Conservation (phyloP, 306 rosid genomes). For the Cicer cuneatum region DNA sequence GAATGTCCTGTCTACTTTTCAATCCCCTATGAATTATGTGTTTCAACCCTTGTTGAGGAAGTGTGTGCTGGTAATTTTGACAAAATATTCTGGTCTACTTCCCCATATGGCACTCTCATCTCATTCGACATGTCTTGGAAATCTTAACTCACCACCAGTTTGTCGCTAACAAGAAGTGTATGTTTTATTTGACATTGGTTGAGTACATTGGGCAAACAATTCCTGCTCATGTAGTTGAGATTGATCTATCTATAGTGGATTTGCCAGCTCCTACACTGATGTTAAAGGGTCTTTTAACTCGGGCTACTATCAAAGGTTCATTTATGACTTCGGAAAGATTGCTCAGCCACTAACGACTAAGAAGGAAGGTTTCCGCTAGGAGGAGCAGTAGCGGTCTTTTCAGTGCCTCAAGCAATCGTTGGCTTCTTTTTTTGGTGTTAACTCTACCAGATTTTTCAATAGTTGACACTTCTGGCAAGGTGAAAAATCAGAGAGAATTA, state of each 20-base stretch:
- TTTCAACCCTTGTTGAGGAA: no score
- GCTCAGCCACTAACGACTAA: not conserved
- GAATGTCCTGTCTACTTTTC: no score
- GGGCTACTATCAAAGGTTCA: not conserved
- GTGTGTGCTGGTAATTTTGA: no score
- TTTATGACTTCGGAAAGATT: not conserved
- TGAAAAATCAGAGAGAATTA: not conserved
- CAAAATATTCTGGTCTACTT: no score
- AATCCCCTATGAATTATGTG: no score
- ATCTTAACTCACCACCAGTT: no score
- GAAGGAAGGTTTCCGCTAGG: not conserved
- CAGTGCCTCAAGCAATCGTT: not conserved
- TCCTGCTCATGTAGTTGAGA: not conserved
- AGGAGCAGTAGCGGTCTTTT: not conserved
- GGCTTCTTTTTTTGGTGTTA: not conserved
- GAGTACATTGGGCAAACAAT: not conserved
- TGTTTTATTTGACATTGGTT: no score
- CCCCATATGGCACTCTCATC: no score
- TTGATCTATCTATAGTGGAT: not conserved
- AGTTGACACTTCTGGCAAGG: not conserved
- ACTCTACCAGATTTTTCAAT: not conserved
- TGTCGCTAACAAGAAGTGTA: no score
- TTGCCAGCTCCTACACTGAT: not conserved
- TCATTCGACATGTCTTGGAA: no score
- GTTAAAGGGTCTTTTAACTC: not conserved